These are phyloP conservation scores for Croton setiger DNA, from an alignment of 441 rosid genomes.

Conservation along the genomic window DNA sequence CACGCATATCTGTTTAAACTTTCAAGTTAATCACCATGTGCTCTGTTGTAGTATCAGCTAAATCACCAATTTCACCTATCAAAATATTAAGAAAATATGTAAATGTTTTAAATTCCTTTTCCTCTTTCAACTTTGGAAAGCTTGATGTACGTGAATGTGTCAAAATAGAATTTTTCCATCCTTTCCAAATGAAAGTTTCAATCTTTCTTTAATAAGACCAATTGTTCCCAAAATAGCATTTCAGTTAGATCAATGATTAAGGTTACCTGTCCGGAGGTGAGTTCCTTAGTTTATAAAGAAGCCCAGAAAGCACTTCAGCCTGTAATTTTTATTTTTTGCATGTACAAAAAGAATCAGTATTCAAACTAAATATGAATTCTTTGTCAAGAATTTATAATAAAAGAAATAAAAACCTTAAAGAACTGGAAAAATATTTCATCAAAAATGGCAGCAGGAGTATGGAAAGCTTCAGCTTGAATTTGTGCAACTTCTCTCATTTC, in stretches of 20 bases:
- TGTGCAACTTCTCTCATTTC: constrained; percentile 61
- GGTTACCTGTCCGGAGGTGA: constrained; percentile 63
- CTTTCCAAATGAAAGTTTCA: background rate
- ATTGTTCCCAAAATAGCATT: background rate
- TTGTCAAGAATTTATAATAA: background rate
- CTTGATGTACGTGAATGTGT: background rate
- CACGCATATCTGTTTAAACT: constrained; percentile 62
- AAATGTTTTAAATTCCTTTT: background rate
- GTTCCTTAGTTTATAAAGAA: constrained; percentile 70
- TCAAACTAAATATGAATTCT: too few species aligned
- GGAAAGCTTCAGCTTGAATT: constrained; percentile 86
- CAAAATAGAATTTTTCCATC: background rate
- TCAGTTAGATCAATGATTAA: background rate
- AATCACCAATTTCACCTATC: constrained; percentile 16
- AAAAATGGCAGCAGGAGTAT: constrained; percentile 52
- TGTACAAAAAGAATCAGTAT: background rate
- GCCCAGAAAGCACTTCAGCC: constrained; percentile 88
- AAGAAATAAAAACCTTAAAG: constrained; percentile 51
- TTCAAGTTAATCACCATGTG: constrained; percentile 11
- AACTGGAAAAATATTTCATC: constrained; percentile 67
- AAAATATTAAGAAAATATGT: constrained; percentile 4
- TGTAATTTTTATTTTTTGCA: constrained; percentile 19
- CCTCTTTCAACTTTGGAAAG: background rate
- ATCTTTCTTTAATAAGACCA: too few species aligned
- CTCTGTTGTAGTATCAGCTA: constrained; percentile 14